Conservation (phyloP, 2,329 filamentous ascomycete genomes). For the Venturia oleaginea region DNA sequence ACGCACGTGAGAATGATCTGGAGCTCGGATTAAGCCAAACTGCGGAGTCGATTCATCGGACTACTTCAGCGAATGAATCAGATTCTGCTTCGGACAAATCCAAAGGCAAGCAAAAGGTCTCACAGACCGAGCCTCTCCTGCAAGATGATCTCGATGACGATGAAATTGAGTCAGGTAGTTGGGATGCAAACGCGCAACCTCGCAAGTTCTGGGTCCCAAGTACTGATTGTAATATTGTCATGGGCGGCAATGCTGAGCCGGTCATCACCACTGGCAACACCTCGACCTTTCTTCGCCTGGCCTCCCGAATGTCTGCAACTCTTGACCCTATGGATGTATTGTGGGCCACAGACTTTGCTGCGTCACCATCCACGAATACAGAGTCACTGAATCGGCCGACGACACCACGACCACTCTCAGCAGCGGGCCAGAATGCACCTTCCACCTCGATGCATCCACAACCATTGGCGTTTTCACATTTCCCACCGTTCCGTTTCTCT, state of each 20-base stretch:
- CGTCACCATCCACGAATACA: constrained; percentile 29
- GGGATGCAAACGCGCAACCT: constrained; percentile 45
- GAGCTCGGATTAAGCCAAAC: constrained; percentile 43
- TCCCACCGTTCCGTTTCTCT: constrained; percentile 50
- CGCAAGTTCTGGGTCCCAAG: constrained; percentile 50
- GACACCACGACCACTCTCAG: not conserved
- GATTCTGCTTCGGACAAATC: constrained; percentile 14
- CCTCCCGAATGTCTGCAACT: constrained; percentile 40
- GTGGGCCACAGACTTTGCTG: constrained; percentile 47
- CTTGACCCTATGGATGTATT: constrained; percentile 46
- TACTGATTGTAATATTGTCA: constrained; percentile 46
- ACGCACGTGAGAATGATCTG: constrained; percentile 41
- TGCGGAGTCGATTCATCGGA: constrained; percentile 28
- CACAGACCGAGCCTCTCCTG: constrained; percentile 1
- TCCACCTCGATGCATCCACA: constrained; percentile 24
- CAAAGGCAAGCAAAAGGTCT: constrained; percentile 39
- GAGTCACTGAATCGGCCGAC: constrained; percentile 2
- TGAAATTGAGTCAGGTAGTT: constrained; percentile 39
- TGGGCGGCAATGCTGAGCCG: constrained; percentile 45
- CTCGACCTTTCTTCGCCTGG: constrained; percentile 34
- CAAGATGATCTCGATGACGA: constrained; percentile 20
- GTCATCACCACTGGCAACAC: constrained; percentile 37
- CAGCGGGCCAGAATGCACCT: not conserved
- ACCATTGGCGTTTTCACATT: constrained; percentile 42
- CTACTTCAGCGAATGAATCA: constrained; percentile 19